Conservation (phyloP, 805 yeast genomes). For the Myxozyma lipomycoides region DNA sequence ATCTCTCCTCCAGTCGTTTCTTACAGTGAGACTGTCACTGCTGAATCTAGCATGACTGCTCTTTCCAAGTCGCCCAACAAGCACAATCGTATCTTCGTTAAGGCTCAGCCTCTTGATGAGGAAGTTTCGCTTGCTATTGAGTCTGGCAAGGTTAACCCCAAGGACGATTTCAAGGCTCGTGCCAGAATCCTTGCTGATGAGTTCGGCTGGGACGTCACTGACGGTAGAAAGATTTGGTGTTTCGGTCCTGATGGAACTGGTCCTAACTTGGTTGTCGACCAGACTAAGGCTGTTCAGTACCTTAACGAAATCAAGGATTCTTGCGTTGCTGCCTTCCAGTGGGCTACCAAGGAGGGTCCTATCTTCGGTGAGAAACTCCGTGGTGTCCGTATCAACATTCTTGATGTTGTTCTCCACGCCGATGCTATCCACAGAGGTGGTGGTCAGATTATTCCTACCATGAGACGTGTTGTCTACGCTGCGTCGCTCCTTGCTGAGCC, state of each 20-base stretch:
- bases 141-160: constrained; percentile 83
- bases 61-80: constrained; percentile 99
- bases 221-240: constrained; percentile 99
- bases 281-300: constrained; percentile 99
- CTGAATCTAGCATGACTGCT: constrained; percentile 91
- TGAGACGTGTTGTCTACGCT: constrained; percentile 99
- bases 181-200: constrained; percentile 99
- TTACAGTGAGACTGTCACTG: constrained; percentile 97
- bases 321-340: constrained; percentile 99
- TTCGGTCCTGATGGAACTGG: constrained; percentile 99
- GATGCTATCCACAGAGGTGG: constrained; percentile 99
- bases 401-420: constrained; percentile 98
- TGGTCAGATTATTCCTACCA: constrained; percentile 99
- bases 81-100: constrained; percentile 99
- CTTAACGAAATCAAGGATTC: constrained; percentile 98
- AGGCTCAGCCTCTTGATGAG: constrained; percentile 94
- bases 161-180: constrained; percentile 98
- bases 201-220: constrained; percentile 99
- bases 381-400: constrained; percentile 94
- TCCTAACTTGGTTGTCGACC: constrained; percentile 98
- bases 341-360: constrained; percentile 99
- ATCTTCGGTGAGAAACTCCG: constrained; percentile 94
- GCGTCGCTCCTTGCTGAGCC: constrained; percentile 98
- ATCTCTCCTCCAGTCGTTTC: constrained; percentile 97
- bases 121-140: constrained; percentile 91